A percentile compares a stretch with the other conserved stretches of the same genome.
These are phyloP conservation scores for Terfezia boudieri DNA, from an alignment of 495 filamentous ascomycete genomes.

Conservation along the genomic window DNA sequence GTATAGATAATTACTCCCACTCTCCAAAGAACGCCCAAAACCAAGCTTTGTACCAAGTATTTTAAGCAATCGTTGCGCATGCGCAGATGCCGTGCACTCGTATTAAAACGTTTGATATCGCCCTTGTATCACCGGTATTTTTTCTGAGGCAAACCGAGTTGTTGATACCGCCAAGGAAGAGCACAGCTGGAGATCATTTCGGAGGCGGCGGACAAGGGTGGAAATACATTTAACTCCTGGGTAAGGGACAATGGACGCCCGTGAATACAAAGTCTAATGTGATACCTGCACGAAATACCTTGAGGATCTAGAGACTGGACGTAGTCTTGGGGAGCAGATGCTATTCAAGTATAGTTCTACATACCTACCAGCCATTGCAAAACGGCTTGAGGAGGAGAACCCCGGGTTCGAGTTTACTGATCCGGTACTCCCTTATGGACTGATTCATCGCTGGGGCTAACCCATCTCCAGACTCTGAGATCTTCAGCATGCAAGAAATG, in stretches of 20 bases:
- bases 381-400: conserved; percentile 27
- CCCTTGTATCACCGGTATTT: no score
- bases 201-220: conserved; percentile 27
- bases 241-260: conserved; percentile 2
- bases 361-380: conserved; percentile 27
- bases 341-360: conserved; percentile 26
- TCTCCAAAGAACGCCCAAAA: no score
- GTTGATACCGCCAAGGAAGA: conserved; percentile 30
- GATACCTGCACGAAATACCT: conserved; percentile 33
- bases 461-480: conserved; percentile 20
- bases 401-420: conserved; percentile 14
- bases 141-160: conserved; percentile 30
- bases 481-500: conserved; percentile 40
- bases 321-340: conserved; percentile 28
- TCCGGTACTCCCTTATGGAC: neutral
- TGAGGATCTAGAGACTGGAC: conserved; percentile 26
- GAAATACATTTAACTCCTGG: conserved; percentile 37
- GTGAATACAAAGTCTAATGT: neutral
- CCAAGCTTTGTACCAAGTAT: no score
- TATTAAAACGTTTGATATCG: no score
- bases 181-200: conserved; percentile 30
- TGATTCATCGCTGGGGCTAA: conserved; percentile 4
- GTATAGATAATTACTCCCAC: no score
- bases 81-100: no score
- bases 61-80: no score